These are phyloP conservation scores for Didymella pinodella DNA, from an alignment of 2,329 filamentous ascomycete species.

Conservation along the genomic window DNA sequence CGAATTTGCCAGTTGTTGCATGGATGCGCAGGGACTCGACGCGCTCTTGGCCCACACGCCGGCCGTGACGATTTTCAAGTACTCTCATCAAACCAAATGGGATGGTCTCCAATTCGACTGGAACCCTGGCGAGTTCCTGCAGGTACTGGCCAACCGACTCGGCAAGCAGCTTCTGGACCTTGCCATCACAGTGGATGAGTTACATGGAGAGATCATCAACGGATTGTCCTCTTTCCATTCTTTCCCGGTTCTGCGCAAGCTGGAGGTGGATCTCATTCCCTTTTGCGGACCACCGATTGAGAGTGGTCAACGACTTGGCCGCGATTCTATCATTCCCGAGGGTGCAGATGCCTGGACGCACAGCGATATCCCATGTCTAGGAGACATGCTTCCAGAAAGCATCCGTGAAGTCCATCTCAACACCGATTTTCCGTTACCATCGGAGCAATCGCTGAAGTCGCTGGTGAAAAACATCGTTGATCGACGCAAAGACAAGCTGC, in stretches of 20 bases:
- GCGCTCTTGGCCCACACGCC: slow-evolving; percentile 38
- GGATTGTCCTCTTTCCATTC: slow-evolving; percentile 43
- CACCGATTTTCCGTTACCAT: slow-evolving; percentile 37
- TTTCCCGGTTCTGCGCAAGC: slow-evolving; percentile 32
- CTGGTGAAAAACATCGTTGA: slow-evolving; percentile 44
- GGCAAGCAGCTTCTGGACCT: slow-evolving; percentile 37
- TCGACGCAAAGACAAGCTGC: slow-evolving; percentile 32
- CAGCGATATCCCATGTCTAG: slow-evolving; percentile 46
- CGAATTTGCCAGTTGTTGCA: slow-evolving; percentile 45
- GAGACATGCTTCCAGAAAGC: slow-evolving; percentile 43
- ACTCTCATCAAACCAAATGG: slow-evolving; percentile 48
- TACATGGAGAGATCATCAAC: slow-evolving; percentile 43
- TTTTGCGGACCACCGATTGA: slow-evolving; percentile 48
- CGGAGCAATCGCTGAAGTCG: slow-evolving; percentile 30
- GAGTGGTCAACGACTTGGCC: slow-evolving; percentile 42
- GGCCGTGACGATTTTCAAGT: slow-evolving; percentile 38
- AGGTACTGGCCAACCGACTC: slow-evolving; percentile 36
- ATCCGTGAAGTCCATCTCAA: slow-evolving; percentile 45
- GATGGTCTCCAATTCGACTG: slow-evolving; percentile 44
- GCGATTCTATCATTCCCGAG: slow-evolving; percentile 26
- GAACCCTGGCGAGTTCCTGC: slow-evolving; percentile 45
- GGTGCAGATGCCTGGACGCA: slow-evolving; percentile 37
- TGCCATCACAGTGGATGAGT: slow-evolving; percentile 45
- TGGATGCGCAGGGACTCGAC: slow-evolving; percentile 40
- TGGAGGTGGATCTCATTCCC: slow-evolving; percentile 43